These are phyloP conservation scores for Fistulinella prunicolor DNA, from an alignment of 768 basidiomycete genomes.

Conservation along the genomic window DNA sequence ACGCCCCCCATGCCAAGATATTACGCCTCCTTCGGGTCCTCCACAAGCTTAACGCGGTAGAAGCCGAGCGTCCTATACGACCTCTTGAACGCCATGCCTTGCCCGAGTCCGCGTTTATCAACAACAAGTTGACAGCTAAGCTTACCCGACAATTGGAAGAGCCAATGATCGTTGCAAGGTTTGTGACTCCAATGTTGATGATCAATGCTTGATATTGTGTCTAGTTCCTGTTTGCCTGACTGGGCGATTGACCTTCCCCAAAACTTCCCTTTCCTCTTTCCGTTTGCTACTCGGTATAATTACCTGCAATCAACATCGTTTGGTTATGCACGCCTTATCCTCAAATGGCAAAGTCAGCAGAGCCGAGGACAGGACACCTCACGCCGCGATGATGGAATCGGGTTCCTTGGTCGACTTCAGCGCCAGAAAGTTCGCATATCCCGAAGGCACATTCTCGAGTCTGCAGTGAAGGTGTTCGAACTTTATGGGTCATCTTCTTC, in stretches of 20 bases:
- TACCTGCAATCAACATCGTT: constrained; percentile 98
- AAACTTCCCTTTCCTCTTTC: constrained; percentile 98
- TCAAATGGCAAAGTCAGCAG: constrained; percentile 93
- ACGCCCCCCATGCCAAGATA: constrained; percentile 85
- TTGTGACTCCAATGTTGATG: constrained; percentile 16
- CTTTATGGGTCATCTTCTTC: constrained; percentile 94
- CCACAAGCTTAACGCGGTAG: constrained; percentile 76
- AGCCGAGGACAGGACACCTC: constrained; percentile 72
- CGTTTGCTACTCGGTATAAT: constrained; percentile 94
- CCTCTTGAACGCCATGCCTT: constrained; percentile 57
- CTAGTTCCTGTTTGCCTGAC: constrained; percentile 90
- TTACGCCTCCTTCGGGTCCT: constrained; percentile 86
- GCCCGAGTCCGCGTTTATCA: constrained; percentile 85
- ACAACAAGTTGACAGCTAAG: constrained; percentile 97
- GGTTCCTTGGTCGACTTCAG: constrained; percentile 88
- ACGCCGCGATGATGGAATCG: constrained; percentile 86
- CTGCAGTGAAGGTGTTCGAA: constrained; percentile 94
- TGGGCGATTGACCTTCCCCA: constrained; percentile 96
- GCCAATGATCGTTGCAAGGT: constrained; percentile 99
- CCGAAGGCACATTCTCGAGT: constrained; percentile 90
- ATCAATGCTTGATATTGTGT: constrained; percentile 1
- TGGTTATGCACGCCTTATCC: constrained; percentile 91
- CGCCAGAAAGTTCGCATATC: constrained; percentile 97
- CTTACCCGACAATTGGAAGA: constrained; percentile 96
- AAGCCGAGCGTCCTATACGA: constrained; percentile 52